Evolutionary conservation across 2,329 filamentous ascomycete species (phyloP).

Genomic region (Nigrospora oryzae): DNA sequence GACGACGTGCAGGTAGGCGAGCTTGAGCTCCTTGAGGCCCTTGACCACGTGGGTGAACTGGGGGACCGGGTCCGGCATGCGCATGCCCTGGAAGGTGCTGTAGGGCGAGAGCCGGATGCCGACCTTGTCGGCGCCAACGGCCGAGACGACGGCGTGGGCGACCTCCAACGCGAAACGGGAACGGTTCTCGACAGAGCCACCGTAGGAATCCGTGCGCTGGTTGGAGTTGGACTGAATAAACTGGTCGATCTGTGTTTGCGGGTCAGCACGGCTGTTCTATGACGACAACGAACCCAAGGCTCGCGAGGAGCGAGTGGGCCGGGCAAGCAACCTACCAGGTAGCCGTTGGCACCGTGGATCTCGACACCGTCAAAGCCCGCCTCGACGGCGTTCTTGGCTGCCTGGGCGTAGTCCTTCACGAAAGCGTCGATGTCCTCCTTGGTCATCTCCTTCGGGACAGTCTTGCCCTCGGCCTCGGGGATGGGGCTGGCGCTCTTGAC

Average conservation of each 20-base stretch:
- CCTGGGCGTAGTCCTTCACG: conserved; percentile 10
- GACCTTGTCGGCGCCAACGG: conserved; percentile 37
- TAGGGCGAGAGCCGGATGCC: conserved; percentile 45
- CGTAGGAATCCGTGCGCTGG: conserved; percentile 43
- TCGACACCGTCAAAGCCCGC: conserved; percentile 10
- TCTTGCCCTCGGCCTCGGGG: conserved; percentile 1
- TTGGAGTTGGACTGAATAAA: conserved; percentile 47
- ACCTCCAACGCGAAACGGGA: conserved; percentile 43
- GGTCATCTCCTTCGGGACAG: conserved; percentile 14
- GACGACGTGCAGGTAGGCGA: conserved; percentile 50
- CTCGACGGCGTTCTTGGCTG: conserved; percentile 6
- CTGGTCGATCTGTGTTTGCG: conserved; percentile 30
- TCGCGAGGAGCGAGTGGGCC: no score
- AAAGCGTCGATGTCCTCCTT: conserved; percentile 9
- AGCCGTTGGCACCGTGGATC: conserved; percentile 29
- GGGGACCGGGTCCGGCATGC: conserved; percentile 44
- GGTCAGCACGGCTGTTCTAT: no score
- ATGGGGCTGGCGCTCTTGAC: conserved; percentile 9
- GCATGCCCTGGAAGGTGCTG: conserved; percentile 46
- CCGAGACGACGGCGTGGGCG: conserved; percentile 37
- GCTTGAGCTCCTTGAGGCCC: conserved; percentile 37
- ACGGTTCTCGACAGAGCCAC: conserved; percentile 46
- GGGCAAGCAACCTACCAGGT: conserved; percentile 19
- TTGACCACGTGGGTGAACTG: conserved; percentile 46
- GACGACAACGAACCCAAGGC: no score